Evolutionary conservation across 768 basidiomycete species (phyloP), one percentile per base, ranked within the genome.

Genomic region (Asterophora parasitica): DNA sequence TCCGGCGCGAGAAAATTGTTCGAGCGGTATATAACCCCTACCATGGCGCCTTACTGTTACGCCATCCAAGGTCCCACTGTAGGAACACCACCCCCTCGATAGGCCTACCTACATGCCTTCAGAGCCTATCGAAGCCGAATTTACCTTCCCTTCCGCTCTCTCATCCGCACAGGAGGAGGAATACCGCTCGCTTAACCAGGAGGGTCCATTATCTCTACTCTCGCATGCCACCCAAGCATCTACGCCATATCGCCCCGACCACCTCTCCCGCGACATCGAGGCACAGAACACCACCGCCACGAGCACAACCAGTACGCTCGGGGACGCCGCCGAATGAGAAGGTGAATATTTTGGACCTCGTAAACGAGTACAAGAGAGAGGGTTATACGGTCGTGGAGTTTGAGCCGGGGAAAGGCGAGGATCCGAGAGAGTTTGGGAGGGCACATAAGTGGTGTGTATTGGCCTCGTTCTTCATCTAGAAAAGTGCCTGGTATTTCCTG

Each of bases 371-470:
- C 28, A 32, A 38, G 43, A 44, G 42, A 23, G 51, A 45, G 15
- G 48, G 40, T 2, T 1, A 45, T 15, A 49, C 45, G 15, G 17
- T 53, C 19, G 51, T 53, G 10, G 51, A 53, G 26, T 53, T 53
- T 28, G 51, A 53, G 35, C 13, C 43, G 5, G 51, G 51, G 6
- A 30, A 32, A 27, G 39, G 39, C 26, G 51, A 52, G 36, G 32
- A 52, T 34, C 51, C 47, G 1, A 45, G 19, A 15, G 51, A 53
- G 3, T 9, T 6, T 2, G 48, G 44, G 3, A 62, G 55, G 46
- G n/a, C n/a, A n/a, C n/a, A n/a, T n/a, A 72, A 71, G 60, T 72
- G 71, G 71, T 70, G 39, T 26, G 49, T 34, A 15, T 23, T 23
- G 12, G 11, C 13, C n/a, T 37, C 20, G 16, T 15, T 2, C 13